phyloP scores from a whole-genome alignment of 257 asterid species.

The Gentiana straminea region DNA sequence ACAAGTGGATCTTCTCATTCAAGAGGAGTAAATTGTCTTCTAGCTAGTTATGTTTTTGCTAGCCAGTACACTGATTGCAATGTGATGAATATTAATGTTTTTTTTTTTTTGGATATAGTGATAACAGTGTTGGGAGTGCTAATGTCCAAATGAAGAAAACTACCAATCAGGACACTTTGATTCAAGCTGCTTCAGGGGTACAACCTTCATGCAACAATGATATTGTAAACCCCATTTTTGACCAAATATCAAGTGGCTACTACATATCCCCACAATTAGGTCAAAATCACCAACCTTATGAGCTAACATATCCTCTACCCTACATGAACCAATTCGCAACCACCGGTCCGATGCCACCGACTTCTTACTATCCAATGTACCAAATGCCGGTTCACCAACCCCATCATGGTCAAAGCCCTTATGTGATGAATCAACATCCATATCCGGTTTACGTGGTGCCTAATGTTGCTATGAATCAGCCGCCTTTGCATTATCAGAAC shows the following conservation, averaged over 20 bases:
- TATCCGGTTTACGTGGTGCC: slow-evolving; percentile 60
- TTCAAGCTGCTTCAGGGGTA: slow-evolving; percentile 42
- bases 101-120: slow-evolving; percentile 29
- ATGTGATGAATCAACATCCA: slow-evolving; percentile 35
- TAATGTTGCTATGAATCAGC: slow-evolving; percentile 18
- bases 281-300: slow-evolving; percentile 39
- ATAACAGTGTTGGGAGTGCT: slow-evolving; percentile 38
- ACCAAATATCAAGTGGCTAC: slow-evolving; percentile 31
- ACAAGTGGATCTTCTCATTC: no score
- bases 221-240: slow-evolving; percentile 23
- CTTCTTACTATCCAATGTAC: slow-evolving; percentile 60
- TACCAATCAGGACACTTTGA: slow-evolving; percentile 32
- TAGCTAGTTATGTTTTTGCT: no score
- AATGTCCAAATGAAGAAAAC: slow-evolving; percentile 26
- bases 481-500: slow-evolving; percentile 39
- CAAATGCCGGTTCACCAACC: slow-evolving; percentile 48
- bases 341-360: slow-evolving; percentile 27
- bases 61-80: no score
- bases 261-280: slow-evolving; percentile 41
- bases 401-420: slow-evolving; percentile 26
- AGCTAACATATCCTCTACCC: slow-evolving; percentile 39
- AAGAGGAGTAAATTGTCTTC: no score
- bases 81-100: no score
- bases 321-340: slow-evolving; percentile 44
- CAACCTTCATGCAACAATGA: slow-evolving; percentile 21